Base-by-base conservation (phyloP, 192 early-diverging fungal species). In the Backusella westeae region DNA sequence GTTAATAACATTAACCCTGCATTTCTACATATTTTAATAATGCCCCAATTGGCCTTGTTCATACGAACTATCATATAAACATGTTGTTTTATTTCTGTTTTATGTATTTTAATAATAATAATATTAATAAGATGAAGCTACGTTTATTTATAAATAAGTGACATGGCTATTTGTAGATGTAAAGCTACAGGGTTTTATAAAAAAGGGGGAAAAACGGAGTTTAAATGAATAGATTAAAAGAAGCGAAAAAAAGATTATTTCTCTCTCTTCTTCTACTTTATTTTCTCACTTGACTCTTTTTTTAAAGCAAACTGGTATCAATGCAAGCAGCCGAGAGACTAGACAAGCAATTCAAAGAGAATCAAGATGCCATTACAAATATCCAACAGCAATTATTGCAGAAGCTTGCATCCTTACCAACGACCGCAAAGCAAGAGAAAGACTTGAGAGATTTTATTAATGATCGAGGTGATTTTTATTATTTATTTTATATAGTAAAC, bases 381-480 rank as follows among this genome's bases (percentile, higher is more conserved):
- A 59, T 59, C 17, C 53, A 59, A 59, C 53, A 59, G 23, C n/a
- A 26, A 26, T 59, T 59, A 23, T 10, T 26, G 10, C 53, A 59
- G 21, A 59, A 26, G 1, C 21, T 26, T 26, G 8, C n/a, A 23
- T 23, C 53, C 3, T 59, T 59, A 23, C n/a, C 17, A 59, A 59
- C 23, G 0, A 59, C 21, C 9, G 26, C 53, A 59, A 59, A 59
- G 17, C 53, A 59, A 12, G 53, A 59, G 23, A 59, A 59, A 23
- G 53, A 59, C 53, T 0, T 26, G 1, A 59, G 53, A 59, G 53
- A 59, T 12, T 59, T 59, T 26, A 59, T 59, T 23, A 23, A 59
- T 59, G 53, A 59, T 59, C 53, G 53, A 59, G 53, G 53, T 59
- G 46, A 59, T 59, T 59, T 59, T 23, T 53, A 53, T 56, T 56